phyloP scores from a whole-genome alignment of 768 basidiomycete species.

The Boletus edulis region DNA sequence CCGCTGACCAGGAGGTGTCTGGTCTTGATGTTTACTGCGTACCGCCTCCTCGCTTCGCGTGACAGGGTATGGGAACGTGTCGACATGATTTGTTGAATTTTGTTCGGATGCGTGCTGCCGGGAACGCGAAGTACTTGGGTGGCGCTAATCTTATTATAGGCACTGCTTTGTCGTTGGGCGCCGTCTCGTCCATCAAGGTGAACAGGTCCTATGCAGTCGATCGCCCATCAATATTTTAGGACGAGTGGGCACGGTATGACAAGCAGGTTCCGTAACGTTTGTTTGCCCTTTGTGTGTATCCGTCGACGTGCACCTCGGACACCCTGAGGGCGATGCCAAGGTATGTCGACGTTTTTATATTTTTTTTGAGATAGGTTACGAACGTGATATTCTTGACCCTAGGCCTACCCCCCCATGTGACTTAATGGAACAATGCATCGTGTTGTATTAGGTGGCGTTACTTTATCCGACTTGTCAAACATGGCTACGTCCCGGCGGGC shows the following conservation, averaged over 20 bases:
- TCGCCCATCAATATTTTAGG: background rate
- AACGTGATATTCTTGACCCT: too few species aligned
- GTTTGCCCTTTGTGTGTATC: background rate
- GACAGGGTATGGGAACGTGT: background rate
- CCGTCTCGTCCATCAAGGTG: too few species aligned
- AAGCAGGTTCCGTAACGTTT: background rate
- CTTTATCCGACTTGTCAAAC: too few species aligned
- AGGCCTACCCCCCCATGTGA: too few species aligned
- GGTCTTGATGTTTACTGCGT: background rate
- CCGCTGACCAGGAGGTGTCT: background rate
- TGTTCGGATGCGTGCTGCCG: slow-evolving; percentile 1
- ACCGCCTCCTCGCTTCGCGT: slow-evolving; percentile 4
- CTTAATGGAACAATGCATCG: too few species aligned
- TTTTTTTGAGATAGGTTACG: background rate
- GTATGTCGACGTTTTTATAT: background rate
- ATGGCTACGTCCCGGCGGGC: background rate
- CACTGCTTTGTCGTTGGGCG: background rate
- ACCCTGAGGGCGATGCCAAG: background rate
- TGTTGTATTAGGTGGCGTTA: background rate
- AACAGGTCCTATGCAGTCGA: background rate
- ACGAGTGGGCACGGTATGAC: background rate
- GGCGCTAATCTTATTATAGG: background rate
- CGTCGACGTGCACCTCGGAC: slow-evolving; percentile 5
- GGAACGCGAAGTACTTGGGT: background rate
- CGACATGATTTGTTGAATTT: too few species aligned